A percentile compares a stretch with the other conserved stretches of the same genome.
Evolutionary conservation across 176 grass and related monocot species (phyloP).

Genomic region (Coix lacrymajobi): DNA sequence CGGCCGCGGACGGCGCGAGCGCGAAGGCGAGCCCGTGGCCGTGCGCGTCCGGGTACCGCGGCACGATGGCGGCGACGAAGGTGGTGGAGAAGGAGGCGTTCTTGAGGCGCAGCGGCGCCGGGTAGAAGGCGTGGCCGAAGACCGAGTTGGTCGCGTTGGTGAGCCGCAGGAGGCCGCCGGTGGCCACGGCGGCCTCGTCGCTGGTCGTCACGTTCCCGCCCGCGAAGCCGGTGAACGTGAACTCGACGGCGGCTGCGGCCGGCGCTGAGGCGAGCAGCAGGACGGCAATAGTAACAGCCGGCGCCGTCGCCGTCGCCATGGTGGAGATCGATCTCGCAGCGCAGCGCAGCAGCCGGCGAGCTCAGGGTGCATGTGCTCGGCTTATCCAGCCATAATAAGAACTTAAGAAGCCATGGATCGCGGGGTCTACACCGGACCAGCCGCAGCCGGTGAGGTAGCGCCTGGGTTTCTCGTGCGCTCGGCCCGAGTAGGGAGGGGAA

Average conservation of each 20-base stretch:
- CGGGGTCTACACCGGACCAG: neutral
- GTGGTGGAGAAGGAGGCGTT: slow-evolving; percentile 64
- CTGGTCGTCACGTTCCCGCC: slow-evolving; percentile 18
- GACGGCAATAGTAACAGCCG: neutral
- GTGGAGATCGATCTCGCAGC: neutral
- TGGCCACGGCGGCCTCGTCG: slow-evolving; percentile 23
- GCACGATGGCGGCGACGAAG: slow-evolving; percentile 48
- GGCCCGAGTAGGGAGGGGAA: neutral
- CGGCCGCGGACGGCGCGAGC: slow-evolving; percentile 22
- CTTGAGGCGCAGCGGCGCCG: slow-evolving; percentile 27
- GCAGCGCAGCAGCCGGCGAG: neutral
- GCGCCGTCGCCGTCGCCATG: neutral
- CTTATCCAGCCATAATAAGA: neutral
- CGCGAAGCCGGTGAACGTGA: slow-evolving; percentile 34
- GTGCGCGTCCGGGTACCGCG: slow-evolving; percentile 36
- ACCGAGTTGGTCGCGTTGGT: slow-evolving; percentile 41
- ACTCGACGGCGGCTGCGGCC: neutral
- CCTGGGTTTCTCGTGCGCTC: neutral
- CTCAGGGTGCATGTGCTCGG: neutral
- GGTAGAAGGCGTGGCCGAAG: slow-evolving; percentile 55
- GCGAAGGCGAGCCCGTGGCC: slow-evolving; percentile 69
- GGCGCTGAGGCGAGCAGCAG: neutral
- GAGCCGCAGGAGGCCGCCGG: slow-evolving; percentile 33
- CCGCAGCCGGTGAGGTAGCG: neutral
- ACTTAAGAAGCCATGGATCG: neutral